Evolutionary conservation across 177 flowering plant genomes (phyloP), one percentile per base, ranked within the genome.

Genomic region (Vitis hybrid): DNA sequence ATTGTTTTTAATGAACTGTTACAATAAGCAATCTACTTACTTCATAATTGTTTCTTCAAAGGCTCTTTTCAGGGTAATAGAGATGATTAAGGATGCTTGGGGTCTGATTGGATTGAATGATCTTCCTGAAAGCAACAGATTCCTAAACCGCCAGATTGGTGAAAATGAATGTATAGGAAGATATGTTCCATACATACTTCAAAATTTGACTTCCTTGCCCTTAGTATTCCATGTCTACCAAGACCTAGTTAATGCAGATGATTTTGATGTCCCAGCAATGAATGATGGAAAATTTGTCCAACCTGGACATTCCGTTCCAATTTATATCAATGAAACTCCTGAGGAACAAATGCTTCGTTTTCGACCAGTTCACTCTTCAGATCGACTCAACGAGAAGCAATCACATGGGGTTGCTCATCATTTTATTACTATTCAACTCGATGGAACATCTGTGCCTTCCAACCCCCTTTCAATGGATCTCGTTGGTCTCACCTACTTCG

Each of bases 381-480:
- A 87, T 23, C 86, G 80, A 48, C 86, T 89, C 21, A 78, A 75
- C 75, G 93, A 86, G 66, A 86, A 84, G 75, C 90, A 86, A 64
- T 74, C 80, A 30, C 77, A 72, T 74, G 83, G 83, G 67, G 84
- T 80, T 18, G 75, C 80, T 68, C 98, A 90, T 83, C 88, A 85
- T 72, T 86, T 78, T 74, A 85, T 95, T 67, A 81, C 85, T 60
- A 75, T 93, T 64, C 89, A 87, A 72, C 86, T 95, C 73, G 97
- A 95, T 63, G 99, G 98, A 30, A 90, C 92, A 52, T 86, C 89
- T 56, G 64, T 79, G 34, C 84, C 89, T 50, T 95, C 97, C 49
- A 51, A 69, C 65, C 94, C 98, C 39, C 84, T 91, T 69, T 95
- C 99, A 51, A 93, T 95, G 94, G 99, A 95, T 83, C 88, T 90